Evolutionary conservation across 768 basidiomycete genomes (phyloP).

Genomic region (Lactifluus subvellereus): DNA sequence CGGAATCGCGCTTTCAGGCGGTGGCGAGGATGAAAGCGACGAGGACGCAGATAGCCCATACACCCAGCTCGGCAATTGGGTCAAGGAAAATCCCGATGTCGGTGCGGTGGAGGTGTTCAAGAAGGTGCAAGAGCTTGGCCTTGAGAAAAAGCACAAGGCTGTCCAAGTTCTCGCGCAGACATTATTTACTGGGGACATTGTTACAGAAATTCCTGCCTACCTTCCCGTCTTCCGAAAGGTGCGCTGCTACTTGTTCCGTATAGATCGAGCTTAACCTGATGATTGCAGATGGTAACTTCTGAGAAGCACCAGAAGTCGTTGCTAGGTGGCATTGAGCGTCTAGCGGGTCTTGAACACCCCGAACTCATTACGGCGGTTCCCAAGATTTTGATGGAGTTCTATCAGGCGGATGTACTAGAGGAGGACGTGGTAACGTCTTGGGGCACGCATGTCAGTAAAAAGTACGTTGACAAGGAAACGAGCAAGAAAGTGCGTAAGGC

Average conservation of each 20-base stretch:
- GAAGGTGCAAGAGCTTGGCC: constrained; percentile 84
- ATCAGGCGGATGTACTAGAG: constrained; percentile 87
- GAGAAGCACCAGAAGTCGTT: constrained; percentile 96
- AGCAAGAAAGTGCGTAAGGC: constrained; percentile 96
- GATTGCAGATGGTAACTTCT: constrained; percentile 69
- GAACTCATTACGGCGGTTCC: constrained; percentile 69
- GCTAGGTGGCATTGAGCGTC: constrained; percentile 87
- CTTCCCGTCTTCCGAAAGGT: constrained; percentile 74
- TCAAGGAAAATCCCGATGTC: constrained; percentile 60
- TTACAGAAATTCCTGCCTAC: constrained; percentile 59
- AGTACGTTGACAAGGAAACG: constrained; percentile 91
- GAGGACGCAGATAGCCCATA: constrained; percentile 87
- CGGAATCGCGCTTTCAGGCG: constrained; percentile 42
- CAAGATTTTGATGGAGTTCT: constrained; percentile 90
- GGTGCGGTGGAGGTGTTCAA: constrained; percentile 69
- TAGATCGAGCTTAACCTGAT: not conserved
- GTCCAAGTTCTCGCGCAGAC: constrained; percentile 77
- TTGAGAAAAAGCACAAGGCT: constrained; percentile 93
- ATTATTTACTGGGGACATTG: constrained; percentile 70
- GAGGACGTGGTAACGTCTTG: constrained; percentile 87
- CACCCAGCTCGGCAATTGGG: constrained; percentile 75
- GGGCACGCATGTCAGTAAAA: constrained; percentile 96
- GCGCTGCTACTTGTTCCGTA: constrained; percentile 26
- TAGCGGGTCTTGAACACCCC: constrained; percentile 69
- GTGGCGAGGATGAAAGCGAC: constrained; percentile 84